Conservation (phyloP, 1,139 yeast genomes). For the Taphrina pruni region DNA sequence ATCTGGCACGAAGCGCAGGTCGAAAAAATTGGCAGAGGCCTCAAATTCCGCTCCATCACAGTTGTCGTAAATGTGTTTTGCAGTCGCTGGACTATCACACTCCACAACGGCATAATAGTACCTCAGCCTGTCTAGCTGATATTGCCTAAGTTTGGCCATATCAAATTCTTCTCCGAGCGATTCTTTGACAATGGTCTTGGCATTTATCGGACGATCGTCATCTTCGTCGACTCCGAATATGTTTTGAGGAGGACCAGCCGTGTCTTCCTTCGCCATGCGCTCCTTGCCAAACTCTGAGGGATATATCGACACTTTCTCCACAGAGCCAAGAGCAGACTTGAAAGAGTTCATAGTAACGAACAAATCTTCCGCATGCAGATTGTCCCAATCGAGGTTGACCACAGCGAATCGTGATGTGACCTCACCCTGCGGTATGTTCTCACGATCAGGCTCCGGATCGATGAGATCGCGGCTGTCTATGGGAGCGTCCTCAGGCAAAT, state of each 20-base stretch:
- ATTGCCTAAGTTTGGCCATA: constrained; percentile 62
- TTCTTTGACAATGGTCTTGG: constrained; percentile 50
- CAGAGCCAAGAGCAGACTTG: constrained; percentile 75
- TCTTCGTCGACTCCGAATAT: constrained; percentile 61
- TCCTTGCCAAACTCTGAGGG: constrained; percentile 95
- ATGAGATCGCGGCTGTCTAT: constrained; percentile 52
- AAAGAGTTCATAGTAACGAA: constrained; percentile 90
- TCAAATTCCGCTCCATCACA: constrained; percentile 97
- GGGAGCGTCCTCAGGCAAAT: constrained; percentile 54
- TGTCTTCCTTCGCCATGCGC: constrained; percentile 86
- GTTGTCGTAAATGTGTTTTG: constrained; percentile 75
- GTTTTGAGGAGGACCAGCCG: constrained; percentile 91
- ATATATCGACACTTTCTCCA: constrained; percentile 73
- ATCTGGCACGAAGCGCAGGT: constrained; percentile 88
- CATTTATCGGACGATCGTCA: constrained; percentile 47
- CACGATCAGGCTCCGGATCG: constrained; percentile 64
- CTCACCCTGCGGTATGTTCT: constrained; percentile 79
- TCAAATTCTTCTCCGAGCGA: constrained; percentile 59
- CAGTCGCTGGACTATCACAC: constrained; percentile 77
- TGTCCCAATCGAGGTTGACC: constrained; percentile 98
- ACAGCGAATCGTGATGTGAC: constrained; percentile 84
- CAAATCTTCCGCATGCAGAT: constrained; percentile 79
- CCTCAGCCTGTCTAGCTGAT: constrained; percentile 77
- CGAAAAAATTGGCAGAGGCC: constrained; percentile 92
- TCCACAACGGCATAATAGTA: constrained; percentile 92